These are phyloP conservation scores for Psilocybe azurescens DNA, from an alignment of 768 basidiomycete genomes.

Conservation along the genomic window DNA sequence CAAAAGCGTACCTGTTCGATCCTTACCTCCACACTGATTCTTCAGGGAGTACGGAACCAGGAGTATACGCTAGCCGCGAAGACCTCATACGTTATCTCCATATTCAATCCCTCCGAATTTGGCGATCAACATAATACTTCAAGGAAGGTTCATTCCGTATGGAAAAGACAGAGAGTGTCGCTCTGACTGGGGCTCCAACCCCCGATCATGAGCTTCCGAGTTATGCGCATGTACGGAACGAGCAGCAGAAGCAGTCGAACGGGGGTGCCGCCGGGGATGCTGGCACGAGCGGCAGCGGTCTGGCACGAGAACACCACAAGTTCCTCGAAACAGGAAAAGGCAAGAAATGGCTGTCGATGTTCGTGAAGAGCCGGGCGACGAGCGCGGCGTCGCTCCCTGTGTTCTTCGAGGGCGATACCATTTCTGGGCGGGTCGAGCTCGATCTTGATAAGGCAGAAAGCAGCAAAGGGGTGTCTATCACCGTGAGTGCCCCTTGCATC, in stretches of 20 bases:
- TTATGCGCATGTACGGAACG: constrained; percentile 19
- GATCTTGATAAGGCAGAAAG: constrained; percentile 54
- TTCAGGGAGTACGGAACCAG: not conserved
- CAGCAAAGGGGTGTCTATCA: constrained; percentile 51
- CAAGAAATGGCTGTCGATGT: constrained; percentile 53
- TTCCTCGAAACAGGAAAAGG: constrained; percentile 49
- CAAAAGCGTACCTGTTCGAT: not conserved
- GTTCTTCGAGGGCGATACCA: constrained; percentile 51
- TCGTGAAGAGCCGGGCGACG: constrained; percentile 51
- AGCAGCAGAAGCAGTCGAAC: not conserved
- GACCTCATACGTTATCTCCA: not conserved
- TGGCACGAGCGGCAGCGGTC: not conserved
- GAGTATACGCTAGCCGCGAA: not conserved
- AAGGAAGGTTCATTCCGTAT: not conserved
- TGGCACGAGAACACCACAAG: constrained; percentile 39
- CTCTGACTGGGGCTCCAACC: constrained; percentile 18
- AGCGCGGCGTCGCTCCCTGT: constrained; percentile 43
- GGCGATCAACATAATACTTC: not conserved
- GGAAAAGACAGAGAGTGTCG: not conserved
- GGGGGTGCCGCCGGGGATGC: not conserved
- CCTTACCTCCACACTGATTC: not conserved
- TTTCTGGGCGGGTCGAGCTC: constrained; percentile 56
- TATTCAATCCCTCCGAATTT: not conserved
- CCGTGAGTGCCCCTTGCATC: constrained; percentile 35
- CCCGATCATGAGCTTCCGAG: constrained; percentile 23